phyloP scores from a whole-genome alignment of 352 stramenopile genomes.

The Globisporangium iwayamae region DNA sequence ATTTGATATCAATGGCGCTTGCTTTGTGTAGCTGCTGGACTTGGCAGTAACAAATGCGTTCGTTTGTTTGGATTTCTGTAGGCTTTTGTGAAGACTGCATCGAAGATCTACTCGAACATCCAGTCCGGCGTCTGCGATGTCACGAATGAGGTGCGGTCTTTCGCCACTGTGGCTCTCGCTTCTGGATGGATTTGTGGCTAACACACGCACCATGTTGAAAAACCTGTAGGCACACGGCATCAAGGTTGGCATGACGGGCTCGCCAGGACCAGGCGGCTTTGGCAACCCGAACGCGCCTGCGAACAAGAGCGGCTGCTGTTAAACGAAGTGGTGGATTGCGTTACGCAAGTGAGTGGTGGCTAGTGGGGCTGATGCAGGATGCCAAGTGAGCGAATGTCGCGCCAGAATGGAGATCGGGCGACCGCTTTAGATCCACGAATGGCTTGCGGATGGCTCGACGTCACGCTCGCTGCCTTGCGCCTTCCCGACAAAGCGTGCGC shows the following conservation, averaged over 20 bases:
- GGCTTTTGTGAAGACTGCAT: slow-evolving; percentile 95
- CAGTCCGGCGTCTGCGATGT: slow-evolving; percentile 93
- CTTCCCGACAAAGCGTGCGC: neutral
- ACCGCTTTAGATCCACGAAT: slow-evolving; percentile 2
- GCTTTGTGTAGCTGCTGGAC: neutral
- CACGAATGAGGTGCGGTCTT: slow-evolving; percentile 84
- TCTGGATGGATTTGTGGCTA: neutral
- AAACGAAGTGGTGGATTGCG: slow-evolving; percentile 20
- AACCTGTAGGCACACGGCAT: slow-evolving; percentile 73
- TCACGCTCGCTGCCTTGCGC: neutral
- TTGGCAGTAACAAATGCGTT: neutral
- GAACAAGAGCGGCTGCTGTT: slow-evolving; percentile 76
- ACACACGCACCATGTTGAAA: neutral
- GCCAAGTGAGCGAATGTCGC: neutral
- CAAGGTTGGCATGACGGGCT: slow-evolving; percentile 87
- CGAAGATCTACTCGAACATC: slow-evolving; percentile 97
- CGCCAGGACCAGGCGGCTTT: slow-evolving; percentile 69
- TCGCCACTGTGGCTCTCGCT: neutral
- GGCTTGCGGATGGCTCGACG: neutral
- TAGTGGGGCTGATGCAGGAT: neutral
- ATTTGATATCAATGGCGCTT: neutral
- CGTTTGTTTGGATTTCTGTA: slow-evolving; percentile 17
- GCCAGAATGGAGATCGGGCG: neutral
- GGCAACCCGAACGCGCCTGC: slow-evolving; percentile 68
- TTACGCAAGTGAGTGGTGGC: neutral